A percentile compares a stretch with the other conserved stretches of the same genome.
Evolutionary conservation across 2,329 filamentous ascomycete genomes (phyloP).

Genomic region (Rhynchosporium graminicola): DNA sequence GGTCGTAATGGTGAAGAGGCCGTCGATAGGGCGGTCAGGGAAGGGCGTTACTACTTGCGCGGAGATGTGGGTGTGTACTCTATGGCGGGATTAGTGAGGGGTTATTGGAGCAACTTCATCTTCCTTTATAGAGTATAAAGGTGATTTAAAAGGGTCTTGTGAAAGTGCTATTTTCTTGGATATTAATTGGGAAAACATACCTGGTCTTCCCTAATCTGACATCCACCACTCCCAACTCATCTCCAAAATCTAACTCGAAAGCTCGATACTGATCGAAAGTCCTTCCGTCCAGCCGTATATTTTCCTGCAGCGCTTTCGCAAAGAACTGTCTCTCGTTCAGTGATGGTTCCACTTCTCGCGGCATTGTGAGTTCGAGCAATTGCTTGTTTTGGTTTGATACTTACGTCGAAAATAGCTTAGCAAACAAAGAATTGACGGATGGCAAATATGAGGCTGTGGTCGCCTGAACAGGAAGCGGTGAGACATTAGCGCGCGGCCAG

Average conservation of each 20-base stretch:
- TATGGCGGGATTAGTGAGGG: constrained; percentile 42
- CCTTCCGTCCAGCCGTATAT: constrained; percentile 82
- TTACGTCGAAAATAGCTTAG: background rate
- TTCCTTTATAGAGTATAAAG: background rate
- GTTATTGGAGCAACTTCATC: background rate
- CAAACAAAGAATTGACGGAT: constrained; percentile 1
- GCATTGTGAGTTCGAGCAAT: constrained; percentile 59
- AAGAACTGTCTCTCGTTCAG: constrained; percentile 87
- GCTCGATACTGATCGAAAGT: constrained; percentile 77
- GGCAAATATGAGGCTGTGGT: constrained; percentile 9
- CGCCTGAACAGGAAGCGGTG: constrained; percentile 12
- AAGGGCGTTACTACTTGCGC: constrained; percentile 86
- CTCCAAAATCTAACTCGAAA: constrained; percentile 77
- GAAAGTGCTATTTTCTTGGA: no score
- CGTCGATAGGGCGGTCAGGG: constrained; percentile 89
- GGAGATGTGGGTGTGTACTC: constrained; percentile 81
- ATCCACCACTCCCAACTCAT: constrained; percentile 88
- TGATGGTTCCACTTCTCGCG: constrained; percentile 87
- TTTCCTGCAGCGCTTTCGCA: constrained; percentile 76
- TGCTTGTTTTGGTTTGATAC: background rate
- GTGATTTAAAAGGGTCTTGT: no score
- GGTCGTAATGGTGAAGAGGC: constrained; percentile 87
- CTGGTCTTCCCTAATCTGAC: constrained; percentile 88
- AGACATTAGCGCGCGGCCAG: constrained; percentile 1
- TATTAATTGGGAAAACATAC: constrained; percentile 47